phyloP scores from a whole-genome alignment of 1,284 basidiomycete species.

The Puccinia triticina region DNA sequence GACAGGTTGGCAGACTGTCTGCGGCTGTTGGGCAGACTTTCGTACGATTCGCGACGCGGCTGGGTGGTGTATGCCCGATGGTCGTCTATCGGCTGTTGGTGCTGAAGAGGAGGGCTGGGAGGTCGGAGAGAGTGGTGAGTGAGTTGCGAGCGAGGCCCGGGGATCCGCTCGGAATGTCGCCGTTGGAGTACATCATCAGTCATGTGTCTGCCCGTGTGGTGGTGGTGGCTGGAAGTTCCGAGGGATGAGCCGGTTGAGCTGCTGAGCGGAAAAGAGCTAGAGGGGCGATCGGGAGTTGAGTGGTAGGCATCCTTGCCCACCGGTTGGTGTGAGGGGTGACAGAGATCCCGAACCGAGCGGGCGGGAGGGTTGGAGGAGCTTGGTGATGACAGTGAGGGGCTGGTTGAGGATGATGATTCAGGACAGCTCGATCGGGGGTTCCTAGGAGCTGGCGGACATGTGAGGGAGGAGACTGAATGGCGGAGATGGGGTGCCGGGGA shows the following conservation, averaged over 20 bases:
- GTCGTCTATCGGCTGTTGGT: background rate
- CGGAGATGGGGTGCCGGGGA: background rate
- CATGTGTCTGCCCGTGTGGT: background rate
- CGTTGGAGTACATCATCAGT: conserved; percentile 8
- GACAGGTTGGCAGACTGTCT: background rate
- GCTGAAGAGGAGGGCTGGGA: background rate
- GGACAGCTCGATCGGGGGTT: background rate
- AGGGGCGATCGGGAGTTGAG: background rate
- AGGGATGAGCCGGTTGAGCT: background rate
- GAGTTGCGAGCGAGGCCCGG: background rate
- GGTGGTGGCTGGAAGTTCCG: background rate
- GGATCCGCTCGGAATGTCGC: background rate
- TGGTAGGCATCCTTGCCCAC: background rate
- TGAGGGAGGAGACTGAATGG: background rate
- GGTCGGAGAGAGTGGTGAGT: background rate
- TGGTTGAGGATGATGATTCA: background rate
- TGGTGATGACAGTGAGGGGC: background rate
- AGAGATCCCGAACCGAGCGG: background rate
- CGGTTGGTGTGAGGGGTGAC: background rate
- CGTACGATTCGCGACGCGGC: background rate
- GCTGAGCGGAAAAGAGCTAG: background rate
- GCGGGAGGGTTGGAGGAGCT: background rate
- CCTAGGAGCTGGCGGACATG: background rate
- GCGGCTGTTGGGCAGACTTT: background rate
- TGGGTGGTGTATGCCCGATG: background rate